Percentiles rank a stretch among this genome's conserved stretches.
phyloP scores from a whole-genome alignment of 805 yeast species.

The Sugiyamaella mastotermitis region DNA sequence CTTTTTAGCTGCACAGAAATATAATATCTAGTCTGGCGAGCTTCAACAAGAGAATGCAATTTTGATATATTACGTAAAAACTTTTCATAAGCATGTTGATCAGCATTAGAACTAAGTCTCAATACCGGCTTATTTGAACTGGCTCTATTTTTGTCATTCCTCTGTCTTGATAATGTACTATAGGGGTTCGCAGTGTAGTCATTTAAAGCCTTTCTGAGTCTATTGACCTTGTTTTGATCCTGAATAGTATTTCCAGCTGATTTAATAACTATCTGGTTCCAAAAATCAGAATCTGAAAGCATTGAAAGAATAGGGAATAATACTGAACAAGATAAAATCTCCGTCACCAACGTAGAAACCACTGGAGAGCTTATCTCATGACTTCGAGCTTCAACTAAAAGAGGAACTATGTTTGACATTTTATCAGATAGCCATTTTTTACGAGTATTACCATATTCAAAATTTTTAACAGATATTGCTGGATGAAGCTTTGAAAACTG shows the following conservation, averaged over 20 bases:
- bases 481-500: slow-evolving; percentile 55
- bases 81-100: slow-evolving; percentile 36
- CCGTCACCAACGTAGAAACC: slow-evolving; percentile 48
- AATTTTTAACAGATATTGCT: slow-evolving; percentile 39
- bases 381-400: slow-evolving; percentile 33
- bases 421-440: slow-evolving; percentile 43
- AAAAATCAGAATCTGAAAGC: slow-evolving; percentile 67
- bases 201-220: slow-evolving; percentile 62
- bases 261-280: slow-evolving; percentile 59
- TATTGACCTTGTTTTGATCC: slow-evolving; percentile 68
- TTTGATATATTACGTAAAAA: slow-evolving; percentile 33
- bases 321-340: slow-evolving; percentile 55
- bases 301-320: slow-evolving; percentile 45
- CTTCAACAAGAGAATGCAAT: slow-evolving; percentile 35
- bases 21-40: slow-evolving; percentile 45
- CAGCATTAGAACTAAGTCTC: slow-evolving; percentile 36
- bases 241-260: slow-evolving; percentile 58
- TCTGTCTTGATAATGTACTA: neutral
- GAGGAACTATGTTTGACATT: slow-evolving; percentile 41
- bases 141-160: no score
- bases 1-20: slow-evolving; percentile 43
- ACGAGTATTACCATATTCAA: slow-evolving; percentile 36
- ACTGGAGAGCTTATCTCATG: slow-evolving; percentile 35
- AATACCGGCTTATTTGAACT: no score
- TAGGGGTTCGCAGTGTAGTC: slow-evolving; percentile 41